Conservation (phyloP, 768 basidiomycete genomes). For the Pilatotrama ljubarskyi region DNA sequence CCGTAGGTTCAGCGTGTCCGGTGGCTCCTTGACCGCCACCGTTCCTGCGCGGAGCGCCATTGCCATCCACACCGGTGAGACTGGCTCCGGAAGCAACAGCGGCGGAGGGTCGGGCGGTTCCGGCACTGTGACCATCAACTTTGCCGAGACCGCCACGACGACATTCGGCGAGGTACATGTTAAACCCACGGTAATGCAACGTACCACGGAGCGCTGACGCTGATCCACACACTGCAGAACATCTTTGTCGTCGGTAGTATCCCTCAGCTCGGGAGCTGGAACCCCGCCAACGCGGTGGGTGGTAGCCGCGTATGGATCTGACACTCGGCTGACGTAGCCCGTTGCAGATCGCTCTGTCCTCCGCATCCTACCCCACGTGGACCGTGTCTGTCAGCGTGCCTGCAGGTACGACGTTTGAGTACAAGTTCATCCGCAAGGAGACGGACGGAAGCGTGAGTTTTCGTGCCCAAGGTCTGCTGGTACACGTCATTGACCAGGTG, state of each 20-base stretch:
- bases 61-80: slow-evolving; percentile 53
- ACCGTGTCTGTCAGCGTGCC: slow-evolving; percentile 51
- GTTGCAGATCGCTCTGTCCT: slow-evolving; percentile 49
- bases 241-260: slow-evolving; percentile 61
- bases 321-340: neutral
- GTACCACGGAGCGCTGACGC: neutral
- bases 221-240: slow-evolving; percentile 41
- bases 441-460: slow-evolving; percentile 48
- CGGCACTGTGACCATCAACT: slow-evolving; percentile 43
- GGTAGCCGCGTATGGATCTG: neutral
- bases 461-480: neutral
- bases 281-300: slow-evolving; percentile 46
- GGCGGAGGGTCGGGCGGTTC: neutral
- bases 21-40: slow-evolving; percentile 50
- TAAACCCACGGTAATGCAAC: neutral
- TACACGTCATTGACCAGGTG: neutral
- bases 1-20: slow-evolving; percentile 48
- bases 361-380: slow-evolving; percentile 58
- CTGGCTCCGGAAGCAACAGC: slow-evolving; percentile 8
- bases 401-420: slow-evolving; percentile 50
- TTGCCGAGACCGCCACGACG: slow-evolving; percentile 57
- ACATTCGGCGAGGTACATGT: slow-evolving; percentile 52
- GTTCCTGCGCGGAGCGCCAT: slow-evolving; percentile 54
- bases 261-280: slow-evolving; percentile 55
- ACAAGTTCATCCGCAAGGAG: slow-evolving; percentile 63